A percentile compares a stretch with the other conserved stretches of the same genome.
Evolutionary conservation across 108 stramenopile genomes (phyloP).

Genomic region (Cylindrotheca closterium): DNA sequence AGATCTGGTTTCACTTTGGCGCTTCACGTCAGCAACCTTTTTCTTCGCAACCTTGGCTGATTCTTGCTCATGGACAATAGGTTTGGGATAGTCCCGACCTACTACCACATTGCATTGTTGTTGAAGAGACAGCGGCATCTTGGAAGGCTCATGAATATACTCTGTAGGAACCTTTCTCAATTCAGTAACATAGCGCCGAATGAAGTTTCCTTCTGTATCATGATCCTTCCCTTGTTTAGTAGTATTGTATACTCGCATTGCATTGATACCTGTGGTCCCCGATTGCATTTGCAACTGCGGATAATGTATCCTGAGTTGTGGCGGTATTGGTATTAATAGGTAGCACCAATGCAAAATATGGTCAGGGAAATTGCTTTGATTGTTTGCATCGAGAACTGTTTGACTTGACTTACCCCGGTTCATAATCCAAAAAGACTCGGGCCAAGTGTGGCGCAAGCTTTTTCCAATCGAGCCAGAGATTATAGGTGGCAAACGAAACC

Average conservation of each 20-base stretch:
- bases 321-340: not conserved
- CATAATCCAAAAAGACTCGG: conserved; percentile 64
- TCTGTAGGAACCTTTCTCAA: conserved; percentile 44
- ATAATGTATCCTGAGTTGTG: conserved; percentile 67
- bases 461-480: conserved; percentile 80
- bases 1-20: conserved; percentile 42
- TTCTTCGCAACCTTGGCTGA: conserved; percentile 60
- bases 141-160: conserved; percentile 69
- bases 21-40: conserved; percentile 49
- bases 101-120: conserved; percentile 32
- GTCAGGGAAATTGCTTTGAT: not conserved
- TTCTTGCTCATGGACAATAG: conserved; percentile 60
- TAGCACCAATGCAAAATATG: not conserved
- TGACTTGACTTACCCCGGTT: no score
- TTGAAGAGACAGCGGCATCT: conserved; percentile 52
- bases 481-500: conserved; percentile 72
- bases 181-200: conserved; percentile 51
- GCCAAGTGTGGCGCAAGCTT: conserved; percentile 58
- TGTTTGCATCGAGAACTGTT: not conserved
- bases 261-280: conserved; percentile 76
- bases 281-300: conserved; percentile 84
- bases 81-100: conserved; percentile 42
- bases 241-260: conserved; percentile 75
- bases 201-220: conserved; percentile 62
- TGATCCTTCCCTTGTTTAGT: conserved; percentile 77